A percentile compares a stretch with the other conserved stretches of the same genome.
These are phyloP conservation scores for Bipolaris gigantea DNA, from an alignment of 2,329 filamentous ascomycete species.

Conservation along the genomic window DNA sequence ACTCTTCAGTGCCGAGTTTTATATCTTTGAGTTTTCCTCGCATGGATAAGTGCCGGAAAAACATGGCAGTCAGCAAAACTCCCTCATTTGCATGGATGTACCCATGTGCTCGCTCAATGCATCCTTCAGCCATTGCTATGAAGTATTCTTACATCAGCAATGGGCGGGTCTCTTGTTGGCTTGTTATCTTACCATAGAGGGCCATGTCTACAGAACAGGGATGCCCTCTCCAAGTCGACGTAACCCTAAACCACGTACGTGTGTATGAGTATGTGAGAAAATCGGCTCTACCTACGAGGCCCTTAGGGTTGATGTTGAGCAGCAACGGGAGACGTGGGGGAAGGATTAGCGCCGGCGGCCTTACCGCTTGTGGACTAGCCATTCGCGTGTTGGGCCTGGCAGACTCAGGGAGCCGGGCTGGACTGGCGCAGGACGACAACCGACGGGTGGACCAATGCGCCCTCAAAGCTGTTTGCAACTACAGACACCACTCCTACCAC, in stretches of 20 bases:
- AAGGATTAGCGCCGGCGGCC: slow-evolving; percentile 7
- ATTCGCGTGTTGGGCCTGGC: slow-evolving; percentile 7
- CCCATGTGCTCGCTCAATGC: background rate
- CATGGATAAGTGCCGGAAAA: no score
- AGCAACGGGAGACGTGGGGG: background rate
- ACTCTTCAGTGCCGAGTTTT: no score
- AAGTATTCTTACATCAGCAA: background rate
- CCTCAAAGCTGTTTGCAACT: slow-evolving; percentile 3
- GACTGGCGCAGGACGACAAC: slow-evolving; percentile 10
- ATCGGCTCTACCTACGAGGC: background rate
- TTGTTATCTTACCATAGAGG: background rate
- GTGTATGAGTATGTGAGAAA: background rate
- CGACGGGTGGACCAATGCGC: slow-evolving; percentile 10
- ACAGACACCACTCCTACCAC: slow-evolving; percentile 3
- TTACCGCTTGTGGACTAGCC: slow-evolving; percentile 7
- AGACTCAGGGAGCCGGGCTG: slow-evolving; percentile 16
- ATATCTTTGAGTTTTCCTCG: no score
- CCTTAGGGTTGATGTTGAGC: background rate
- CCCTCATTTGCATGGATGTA: no score
- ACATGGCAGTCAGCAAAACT: no score
- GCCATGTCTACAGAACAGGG: background rate
- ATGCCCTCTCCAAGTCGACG: background rate
- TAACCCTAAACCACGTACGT: background rate
- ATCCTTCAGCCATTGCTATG: background rate
- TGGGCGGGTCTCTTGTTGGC: background rate